Conservation (phyloP, 73 alveolate species). For the Diophrys appendiculata region DNA sequence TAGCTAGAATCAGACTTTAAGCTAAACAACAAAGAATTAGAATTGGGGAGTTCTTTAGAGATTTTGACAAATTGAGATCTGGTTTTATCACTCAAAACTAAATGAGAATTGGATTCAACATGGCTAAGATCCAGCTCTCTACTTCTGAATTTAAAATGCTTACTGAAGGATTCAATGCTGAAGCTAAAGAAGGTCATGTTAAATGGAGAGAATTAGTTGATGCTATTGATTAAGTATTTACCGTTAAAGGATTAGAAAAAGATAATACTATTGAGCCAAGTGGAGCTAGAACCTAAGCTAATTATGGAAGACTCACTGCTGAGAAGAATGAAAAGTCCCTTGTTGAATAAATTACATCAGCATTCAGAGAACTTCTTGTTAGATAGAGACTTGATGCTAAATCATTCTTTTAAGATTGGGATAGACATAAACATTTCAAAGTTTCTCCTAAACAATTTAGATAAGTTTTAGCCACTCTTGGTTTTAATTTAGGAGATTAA, state of each 20-base stretch:
- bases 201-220: slow-evolving; percentile 87
- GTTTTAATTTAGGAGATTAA: slow-evolving; percentile 72
- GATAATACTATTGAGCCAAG: slow-evolving; percentile 65
- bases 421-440: slow-evolving; percentile 78
- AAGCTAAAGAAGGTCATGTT: slow-evolving; percentile 69
- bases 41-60: slow-evolving; percentile 89
- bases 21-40: slow-evolving; percentile 82
- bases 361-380: slow-evolving; percentile 63
- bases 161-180: slow-evolving; percentile 66
- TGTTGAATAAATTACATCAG: slow-evolving; percentile 63
- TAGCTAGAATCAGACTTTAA: slow-evolving; percentile 74
- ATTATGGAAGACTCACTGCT: slow-evolving; percentile 76
- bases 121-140: slow-evolving; percentile 85
- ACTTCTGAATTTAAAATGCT: slow-evolving; percentile 81
- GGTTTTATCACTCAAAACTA: slow-evolving; percentile 84
- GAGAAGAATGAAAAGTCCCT: slow-evolving; percentile 64
- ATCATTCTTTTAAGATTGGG: slow-evolving; percentile 89
- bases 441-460: slow-evolving; percentile 86
- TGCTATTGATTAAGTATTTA: slow-evolving; percentile 82
- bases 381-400: slow-evolving; percentile 86
- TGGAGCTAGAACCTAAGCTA: slow-evolving; percentile 70
- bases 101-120: slow-evolving; percentile 84
- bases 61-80: slow-evolving; percentile 89
- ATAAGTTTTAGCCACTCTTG: slow-evolving; percentile 77
- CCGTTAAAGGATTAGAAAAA: slow-evolving; percentile 84